Evolutionary conservation across 805 yeast genomes (phyloP), one percentile per base, ranked within the genome.

Genomic region (Metschnikowia rubicola): DNA sequence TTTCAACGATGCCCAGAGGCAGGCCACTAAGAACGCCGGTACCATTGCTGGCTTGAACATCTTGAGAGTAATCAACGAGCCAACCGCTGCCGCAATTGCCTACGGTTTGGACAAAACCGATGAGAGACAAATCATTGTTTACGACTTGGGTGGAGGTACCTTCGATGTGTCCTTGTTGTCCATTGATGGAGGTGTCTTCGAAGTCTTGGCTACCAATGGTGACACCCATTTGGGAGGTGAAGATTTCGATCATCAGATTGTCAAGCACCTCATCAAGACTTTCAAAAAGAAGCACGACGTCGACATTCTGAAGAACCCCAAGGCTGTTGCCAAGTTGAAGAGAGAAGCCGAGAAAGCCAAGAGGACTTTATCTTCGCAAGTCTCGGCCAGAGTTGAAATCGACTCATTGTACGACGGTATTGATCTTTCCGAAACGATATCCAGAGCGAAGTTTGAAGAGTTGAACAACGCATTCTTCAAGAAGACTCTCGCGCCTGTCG

Each of bases 141-240:
- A 54, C 52, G 60, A 56, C 51, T 53, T 56, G 55, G 60, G 60
- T 51, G 60, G 60, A 51, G 60, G 60, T 39, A 56, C 60, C 36
- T 56, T 56, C 49, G 60, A 56, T 44, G 57, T 56, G n/a, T 56
- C 60, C n/a, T 54, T 56, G 57, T 54, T 56, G 55, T 55, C 58
- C 41, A 56, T 56, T 34, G 60, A 52, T 40, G 52, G 56, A 26
- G 60, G 60, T 50, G 60, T 56, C 32, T 56, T 56, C 42, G 57
- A 56, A 48, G 60, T 56, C 30, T 54, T 56, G 55, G 58, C 60
- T 33, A 56, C 60, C 26, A 89, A 95, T 51, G 60, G 60, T 54
- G 60, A 56, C 53, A 56, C 60, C 29, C 60, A 56, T 51, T 54
- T 56, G 57, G 60, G 60, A 46, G 60, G 60, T 47, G 60, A 56